phyloP scores from a whole-genome alignment of 345 rosid genomes.

The Combretum micranthum region DNA sequence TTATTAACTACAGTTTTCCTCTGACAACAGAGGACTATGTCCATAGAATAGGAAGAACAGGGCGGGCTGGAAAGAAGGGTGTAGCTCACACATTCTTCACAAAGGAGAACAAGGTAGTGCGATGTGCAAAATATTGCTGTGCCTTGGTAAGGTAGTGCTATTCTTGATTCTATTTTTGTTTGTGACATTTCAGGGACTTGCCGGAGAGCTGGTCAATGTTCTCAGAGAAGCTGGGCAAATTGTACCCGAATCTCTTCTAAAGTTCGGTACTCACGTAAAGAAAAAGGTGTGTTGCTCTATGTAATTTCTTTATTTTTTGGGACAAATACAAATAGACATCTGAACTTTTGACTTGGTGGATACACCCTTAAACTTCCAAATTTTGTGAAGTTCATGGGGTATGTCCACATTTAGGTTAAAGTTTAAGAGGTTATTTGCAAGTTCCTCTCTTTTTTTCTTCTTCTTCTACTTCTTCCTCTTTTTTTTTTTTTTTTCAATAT shows the following conservation, averaged over 20 bases:
- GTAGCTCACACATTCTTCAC: slow-evolving; percentile 96
- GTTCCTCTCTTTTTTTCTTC: too few relatives aligned
- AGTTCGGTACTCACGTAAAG: slow-evolving; percentile 94
- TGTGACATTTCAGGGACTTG: slow-evolving; percentile 46
- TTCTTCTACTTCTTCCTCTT: too few relatives aligned
- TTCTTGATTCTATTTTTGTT: neutral
- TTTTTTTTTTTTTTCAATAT: too few relatives aligned
- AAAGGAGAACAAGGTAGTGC: slow-evolving; percentile 64
- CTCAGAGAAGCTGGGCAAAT: slow-evolving; percentile 85
- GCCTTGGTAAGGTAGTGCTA: neutral
- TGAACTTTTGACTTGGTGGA: too few relatives aligned
- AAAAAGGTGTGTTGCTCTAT: slow-evolving; percentile 49
- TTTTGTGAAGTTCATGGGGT: too few relatives aligned
- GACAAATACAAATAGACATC: neutral
- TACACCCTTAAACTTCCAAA: too few relatives aligned
- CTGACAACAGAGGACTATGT: slow-evolving; percentile 93
- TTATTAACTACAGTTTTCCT: slow-evolving; percentile 91
- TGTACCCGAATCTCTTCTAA: slow-evolving; percentile 74
- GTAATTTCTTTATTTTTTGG: neutral
- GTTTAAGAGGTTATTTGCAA: too few relatives aligned
- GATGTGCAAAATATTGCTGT: neutral
- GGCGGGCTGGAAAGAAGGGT: slow-evolving; percentile 97
- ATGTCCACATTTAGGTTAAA: too few relatives aligned
- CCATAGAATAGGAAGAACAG: slow-evolving; percentile 92
- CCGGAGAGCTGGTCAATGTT: slow-evolving; percentile 95